Conservation (phyloP, 1,284 basidiomycete species). For the Naganishia albida region DNA sequence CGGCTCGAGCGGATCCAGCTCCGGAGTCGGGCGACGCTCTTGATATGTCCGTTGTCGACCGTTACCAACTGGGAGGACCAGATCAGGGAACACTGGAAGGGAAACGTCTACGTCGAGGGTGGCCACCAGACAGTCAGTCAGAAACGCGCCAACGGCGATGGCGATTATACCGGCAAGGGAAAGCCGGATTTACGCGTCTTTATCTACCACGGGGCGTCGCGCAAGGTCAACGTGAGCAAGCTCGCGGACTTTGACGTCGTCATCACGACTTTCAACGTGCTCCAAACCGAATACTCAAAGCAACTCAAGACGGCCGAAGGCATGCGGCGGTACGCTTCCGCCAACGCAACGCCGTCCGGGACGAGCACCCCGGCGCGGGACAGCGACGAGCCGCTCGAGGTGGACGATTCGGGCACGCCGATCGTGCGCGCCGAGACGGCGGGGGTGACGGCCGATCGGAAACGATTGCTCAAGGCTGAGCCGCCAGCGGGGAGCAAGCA, state of each 20-base stretch:
- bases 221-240: constrained; percentile 79
- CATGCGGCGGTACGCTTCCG: constrained; percentile 37
- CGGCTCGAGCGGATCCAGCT: constrained; percentile 53
- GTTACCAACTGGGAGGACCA: constrained; percentile 99
- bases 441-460: constrained; percentile 70
- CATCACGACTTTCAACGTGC: constrained; percentile 93
- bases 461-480: constrained; percentile 54
- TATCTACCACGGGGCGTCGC: constrained; percentile 90
- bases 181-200: constrained; percentile 69
- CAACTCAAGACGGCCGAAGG: constrained; percentile 68
- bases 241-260: constrained; percentile 94
- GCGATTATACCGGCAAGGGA: constrained; percentile 37
- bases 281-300: constrained; percentile 92
- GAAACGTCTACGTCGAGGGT: constrained; percentile 76
- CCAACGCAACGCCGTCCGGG: constrained; percentile 9
- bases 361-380: constrained; percentile 44
- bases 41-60: constrained; percentile 94
- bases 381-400: constrained; percentile 47
- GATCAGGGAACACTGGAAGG: constrained; percentile 91
- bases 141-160: constrained; percentile 37
- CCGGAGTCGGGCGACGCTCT: constrained; percentile 86
- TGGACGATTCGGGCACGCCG: constrained; percentile 38
- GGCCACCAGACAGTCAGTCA: constrained; percentile 57
- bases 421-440: constrained; percentile 32
- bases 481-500: constrained; percentile 10